Evolutionary conservation across 805 yeast genomes (phyloP).

Genomic region (Hanseniaspora occidentalis): DNA sequence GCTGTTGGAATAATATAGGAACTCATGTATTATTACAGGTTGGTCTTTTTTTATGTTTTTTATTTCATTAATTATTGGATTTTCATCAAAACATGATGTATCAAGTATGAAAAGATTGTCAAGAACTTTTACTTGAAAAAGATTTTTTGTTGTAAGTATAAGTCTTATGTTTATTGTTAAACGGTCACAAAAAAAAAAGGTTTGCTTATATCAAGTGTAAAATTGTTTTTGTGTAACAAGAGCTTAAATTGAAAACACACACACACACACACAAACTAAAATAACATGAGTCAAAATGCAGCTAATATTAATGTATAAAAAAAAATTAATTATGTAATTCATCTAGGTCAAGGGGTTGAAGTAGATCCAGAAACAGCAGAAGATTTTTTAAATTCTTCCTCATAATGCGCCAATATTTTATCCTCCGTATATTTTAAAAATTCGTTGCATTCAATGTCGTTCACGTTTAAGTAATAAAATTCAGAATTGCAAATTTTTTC

Average conservation of each 20-base stretch:
- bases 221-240: no score
- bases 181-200: no score
- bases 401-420: conserved; percentile 16
- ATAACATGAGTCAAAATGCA: no score
- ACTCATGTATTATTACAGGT: background rate
- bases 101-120: no score
- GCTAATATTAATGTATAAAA: no score
- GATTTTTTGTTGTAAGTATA: background rate
- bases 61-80: no score
- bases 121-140: no score
- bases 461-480: conserved; percentile 16
- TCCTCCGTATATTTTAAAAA: conserved; percentile 17
- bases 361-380: background rate
- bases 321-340: no score
- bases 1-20: conserved; percentile 10
- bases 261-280: no score
- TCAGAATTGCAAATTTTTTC: conserved; percentile 9
- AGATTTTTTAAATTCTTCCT: conserved; percentile 5
- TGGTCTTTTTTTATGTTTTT: background rate
- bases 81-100: no score
- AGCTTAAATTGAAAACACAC: no score
- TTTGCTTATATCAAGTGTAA: no score
- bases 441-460: conserved; percentile 21
- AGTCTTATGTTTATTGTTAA: conserved; percentile 1
- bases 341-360: background rate